Conservation (phyloP, 2,329 filamentous ascomycete species). For the Chaetomium olivaceum region DNA sequence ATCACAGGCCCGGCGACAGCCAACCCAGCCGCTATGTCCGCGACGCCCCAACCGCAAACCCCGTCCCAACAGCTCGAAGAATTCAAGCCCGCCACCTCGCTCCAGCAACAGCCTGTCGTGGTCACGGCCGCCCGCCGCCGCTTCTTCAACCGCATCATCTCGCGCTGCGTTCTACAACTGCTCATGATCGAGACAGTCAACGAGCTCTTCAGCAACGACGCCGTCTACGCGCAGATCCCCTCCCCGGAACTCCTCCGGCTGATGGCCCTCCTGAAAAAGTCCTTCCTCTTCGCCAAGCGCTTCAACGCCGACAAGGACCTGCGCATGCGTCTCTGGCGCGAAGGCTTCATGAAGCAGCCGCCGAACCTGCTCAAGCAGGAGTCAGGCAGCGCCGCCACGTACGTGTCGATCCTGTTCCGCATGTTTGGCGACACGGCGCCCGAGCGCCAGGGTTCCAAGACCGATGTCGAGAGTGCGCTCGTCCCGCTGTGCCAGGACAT, state of each 20-base stretch:
- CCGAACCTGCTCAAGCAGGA: conserved; percentile 98
- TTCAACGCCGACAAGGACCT: conserved; percentile 99
- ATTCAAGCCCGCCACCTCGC: conserved; percentile 73
- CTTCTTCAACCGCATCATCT: conserved; percentile 99
- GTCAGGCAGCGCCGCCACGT: conserved; percentile 86
- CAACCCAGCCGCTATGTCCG: conserved; percentile 29
- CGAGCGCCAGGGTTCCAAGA: conserved; percentile 75
- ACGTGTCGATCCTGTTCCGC: conserved; percentile 90
- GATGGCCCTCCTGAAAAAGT: conserved; percentile 93
- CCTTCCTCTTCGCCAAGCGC: conserved; percentile 91
- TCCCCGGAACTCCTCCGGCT: conserved; percentile 84
- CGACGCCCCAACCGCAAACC: conserved; percentile 33
- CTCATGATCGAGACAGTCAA: conserved; percentile 99
- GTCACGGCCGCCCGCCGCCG: conserved; percentile 90
- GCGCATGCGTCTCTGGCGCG: conserved; percentile 88
- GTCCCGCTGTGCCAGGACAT: conserved; percentile 96
- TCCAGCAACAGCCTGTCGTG: conserved; percentile 85
- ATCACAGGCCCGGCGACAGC: conserved; percentile 28
- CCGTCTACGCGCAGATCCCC: conserved; percentile 90
- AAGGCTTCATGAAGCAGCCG: conserved; percentile 99
- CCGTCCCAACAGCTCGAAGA: conserved; percentile 69
- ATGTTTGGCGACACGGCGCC: conserved; percentile 93
- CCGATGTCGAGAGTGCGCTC: conserved; percentile 85
- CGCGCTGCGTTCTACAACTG: conserved; percentile 92
- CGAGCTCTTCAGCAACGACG: conserved; percentile 96